Evolutionary conservation across 108 stramenopile genomes (phyloP).

Genomic region (Conticribra weissflogii): DNA sequence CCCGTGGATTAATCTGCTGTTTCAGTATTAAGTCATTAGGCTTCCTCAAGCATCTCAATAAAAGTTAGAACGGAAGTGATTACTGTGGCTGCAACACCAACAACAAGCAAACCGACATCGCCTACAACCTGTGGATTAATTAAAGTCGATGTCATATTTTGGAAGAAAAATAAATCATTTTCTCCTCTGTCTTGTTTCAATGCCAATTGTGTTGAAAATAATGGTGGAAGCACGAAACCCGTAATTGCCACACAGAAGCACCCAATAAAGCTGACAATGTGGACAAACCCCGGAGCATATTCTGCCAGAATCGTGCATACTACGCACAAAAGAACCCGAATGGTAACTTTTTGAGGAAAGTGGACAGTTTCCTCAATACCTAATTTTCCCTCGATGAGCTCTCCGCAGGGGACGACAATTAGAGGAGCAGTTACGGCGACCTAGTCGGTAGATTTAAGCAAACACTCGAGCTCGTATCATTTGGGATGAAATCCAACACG

Average conservation of each 20-base stretch:
- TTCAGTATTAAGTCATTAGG: background rate
- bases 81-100: background rate
- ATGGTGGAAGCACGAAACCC: slow-evolving; percentile 72
- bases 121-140: background rate
- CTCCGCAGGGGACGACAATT: slow-evolving; percentile 75
- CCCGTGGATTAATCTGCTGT: no score
- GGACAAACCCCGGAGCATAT: slow-evolving; percentile 74
- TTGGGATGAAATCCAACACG: no score
- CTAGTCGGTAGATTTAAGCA: no score
- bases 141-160: background rate
- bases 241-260: slow-evolving; percentile 76
- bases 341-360: slow-evolving; percentile 17
- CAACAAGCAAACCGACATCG: background rate
- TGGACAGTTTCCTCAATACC: slow-evolving; percentile 9
- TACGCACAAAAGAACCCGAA: slow-evolving; percentile 57
- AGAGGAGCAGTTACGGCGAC: slow-evolving; percentile 67
- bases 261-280: slow-evolving; percentile 73
- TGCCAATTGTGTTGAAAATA: slow-evolving; percentile 41
- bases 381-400: slow-evolving; percentile 80
- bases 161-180: background rate
- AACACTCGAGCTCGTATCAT: no score
- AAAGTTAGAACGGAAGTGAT: background rate
- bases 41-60: background rate
- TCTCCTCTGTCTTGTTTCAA: background rate
- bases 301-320: slow-evolving; percentile 50